Base-by-base conservation (phyloP, 148 eudicot genomes). In the Dysphania ambrosioides region DNA sequence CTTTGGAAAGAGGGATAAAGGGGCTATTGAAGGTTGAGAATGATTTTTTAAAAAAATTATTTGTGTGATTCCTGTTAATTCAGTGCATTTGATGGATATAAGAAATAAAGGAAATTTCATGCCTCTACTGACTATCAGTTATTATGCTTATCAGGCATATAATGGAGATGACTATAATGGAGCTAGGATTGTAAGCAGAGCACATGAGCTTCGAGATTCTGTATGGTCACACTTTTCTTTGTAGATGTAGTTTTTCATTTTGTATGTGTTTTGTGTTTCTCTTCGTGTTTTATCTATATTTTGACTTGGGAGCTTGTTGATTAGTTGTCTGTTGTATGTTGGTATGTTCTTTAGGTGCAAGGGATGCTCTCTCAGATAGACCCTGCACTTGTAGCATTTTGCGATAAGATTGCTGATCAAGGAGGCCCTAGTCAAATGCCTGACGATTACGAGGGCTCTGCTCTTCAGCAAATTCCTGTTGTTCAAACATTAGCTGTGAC, bases 351-450 rank as follows among this genome's bases (percentile, higher is more conserved):
- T 61, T 78, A 92, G 99, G 97, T 96, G 82, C 91, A 92, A 80
- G 99, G 99, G 64, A 96, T 96, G 99, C 82, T 96, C 70, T 85
- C 99, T 72, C 99, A 96, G 81, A 90, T 96, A 87, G 99, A 96
- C 79, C 99, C 97, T 66, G 93, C 93, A 44, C 85, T 96, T 73
- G 91, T 86, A 76, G 88, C 94, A 78, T 92, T 87, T 74, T 92
- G 97, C 83, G 97, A 96, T 72, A 92, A 96, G 83, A 92, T 96
- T 78, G 90, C 86, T 78, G 93, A 81, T 1, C 92, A 96, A 81
- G 97, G 99, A 42, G 99, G 97, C 26, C 97, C 97, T 42, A 64
- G 79, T 72, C 83, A 85, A 44, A 72, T 90, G 82, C 99, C 99
- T 69, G 88, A 84, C 84, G 96, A 85, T 78, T 71, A 86, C 36